Evolutionary conservation across 371 early-diverging fungal genomes (phyloP).

Genomic region (Mucor plumbeus): DNA sequence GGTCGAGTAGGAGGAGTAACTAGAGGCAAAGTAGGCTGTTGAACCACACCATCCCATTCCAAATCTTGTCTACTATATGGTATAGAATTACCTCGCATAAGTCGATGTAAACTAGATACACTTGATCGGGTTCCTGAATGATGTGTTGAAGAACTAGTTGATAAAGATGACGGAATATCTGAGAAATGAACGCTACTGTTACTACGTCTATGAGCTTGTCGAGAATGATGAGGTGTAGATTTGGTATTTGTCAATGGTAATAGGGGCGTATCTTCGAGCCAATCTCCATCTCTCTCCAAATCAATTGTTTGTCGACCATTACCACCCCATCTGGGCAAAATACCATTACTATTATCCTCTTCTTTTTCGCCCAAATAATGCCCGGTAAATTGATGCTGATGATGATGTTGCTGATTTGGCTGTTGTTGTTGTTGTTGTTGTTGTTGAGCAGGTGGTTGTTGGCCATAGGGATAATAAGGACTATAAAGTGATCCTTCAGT

Average conservation of each 20-base stretch:
- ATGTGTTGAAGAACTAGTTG: neutral
- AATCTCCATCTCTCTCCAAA: constrained; percentile 37
- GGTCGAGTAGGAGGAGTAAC: neutral
- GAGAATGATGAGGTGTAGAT: constrained; percentile 12
- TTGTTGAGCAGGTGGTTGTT: constrained; percentile 15
- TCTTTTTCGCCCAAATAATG: neutral
- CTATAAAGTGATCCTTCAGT: constrained; percentile 24
- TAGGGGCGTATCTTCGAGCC: constrained; percentile 23
- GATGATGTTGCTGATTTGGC: neutral
- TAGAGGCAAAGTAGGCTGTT: constrained; percentile 17
- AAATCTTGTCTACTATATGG: constrained; percentile 44
- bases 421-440: constrained; percentile 2
- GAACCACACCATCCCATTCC: constrained; percentile 54
- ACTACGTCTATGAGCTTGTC: constrained; percentile 34
- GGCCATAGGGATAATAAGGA: constrained; percentile 26
- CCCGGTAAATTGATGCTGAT: neutral
- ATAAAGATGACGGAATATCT: constrained; percentile 23
- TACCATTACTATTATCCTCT: neutral
- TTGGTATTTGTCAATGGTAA: constrained; percentile 8
- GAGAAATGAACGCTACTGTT: constrained; percentile 41
- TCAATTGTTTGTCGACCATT: constrained; percentile 23
- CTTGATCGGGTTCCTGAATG: constrained; percentile 20
- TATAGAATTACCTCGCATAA: constrained; percentile 42
- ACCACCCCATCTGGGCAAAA: constrained; percentile 24
- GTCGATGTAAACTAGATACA: constrained; percentile 45